These are phyloP conservation scores for Termitomyces sp. DNA, from an alignment of 768 basidiomycete species.

Conservation along the genomic window DNA sequence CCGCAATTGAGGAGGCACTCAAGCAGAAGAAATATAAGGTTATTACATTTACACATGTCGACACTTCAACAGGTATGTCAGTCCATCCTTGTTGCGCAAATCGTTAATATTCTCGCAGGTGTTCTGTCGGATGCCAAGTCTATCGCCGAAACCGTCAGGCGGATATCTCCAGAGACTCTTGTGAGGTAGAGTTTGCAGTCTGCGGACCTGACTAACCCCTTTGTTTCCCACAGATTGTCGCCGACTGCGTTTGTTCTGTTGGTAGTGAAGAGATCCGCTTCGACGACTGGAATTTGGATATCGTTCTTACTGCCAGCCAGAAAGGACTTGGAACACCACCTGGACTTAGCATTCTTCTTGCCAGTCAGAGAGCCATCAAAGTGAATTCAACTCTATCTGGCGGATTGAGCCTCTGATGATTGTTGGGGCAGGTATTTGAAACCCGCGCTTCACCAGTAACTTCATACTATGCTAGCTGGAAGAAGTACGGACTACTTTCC, in stretches of 20 bases:
- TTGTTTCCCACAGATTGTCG: slow-evolving; percentile 48
- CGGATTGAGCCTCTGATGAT: background rate
- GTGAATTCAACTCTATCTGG: slow-evolving; percentile 25
- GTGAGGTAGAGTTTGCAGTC: slow-evolving; percentile 31
- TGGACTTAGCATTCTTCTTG: slow-evolving; percentile 84
- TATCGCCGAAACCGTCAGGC: slow-evolving; percentile 68
- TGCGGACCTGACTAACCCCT: background rate
- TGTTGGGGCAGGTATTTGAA: slow-evolving; percentile 46
- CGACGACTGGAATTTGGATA: slow-evolving; percentile 92
- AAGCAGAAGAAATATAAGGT: slow-evolving; percentile 81
- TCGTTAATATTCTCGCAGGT: slow-evolving; percentile 32
- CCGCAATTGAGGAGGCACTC: slow-evolving; percentile 66
- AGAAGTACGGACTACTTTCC: slow-evolving; percentile 44
- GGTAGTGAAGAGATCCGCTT: slow-evolving; percentile 94
- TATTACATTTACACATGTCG: slow-evolving; percentile 93
- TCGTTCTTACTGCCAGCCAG: slow-evolving; percentile 82
- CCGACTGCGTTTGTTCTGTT: slow-evolving; percentile 96
- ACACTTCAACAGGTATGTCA: slow-evolving; percentile 72
- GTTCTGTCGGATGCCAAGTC: slow-evolving; percentile 83
- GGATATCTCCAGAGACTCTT: slow-evolving; percentile 82
- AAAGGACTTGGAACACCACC: slow-evolving; percentile 94
- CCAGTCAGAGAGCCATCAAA: slow-evolving; percentile 74
- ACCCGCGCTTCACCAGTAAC: slow-evolving; percentile 59
- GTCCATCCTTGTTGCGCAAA: background rate
- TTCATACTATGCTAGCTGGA: slow-evolving; percentile 90